phyloP scores from a whole-genome alignment of 192 early-diverging fungal genomes.

The Entrophospora sp. region DNA sequence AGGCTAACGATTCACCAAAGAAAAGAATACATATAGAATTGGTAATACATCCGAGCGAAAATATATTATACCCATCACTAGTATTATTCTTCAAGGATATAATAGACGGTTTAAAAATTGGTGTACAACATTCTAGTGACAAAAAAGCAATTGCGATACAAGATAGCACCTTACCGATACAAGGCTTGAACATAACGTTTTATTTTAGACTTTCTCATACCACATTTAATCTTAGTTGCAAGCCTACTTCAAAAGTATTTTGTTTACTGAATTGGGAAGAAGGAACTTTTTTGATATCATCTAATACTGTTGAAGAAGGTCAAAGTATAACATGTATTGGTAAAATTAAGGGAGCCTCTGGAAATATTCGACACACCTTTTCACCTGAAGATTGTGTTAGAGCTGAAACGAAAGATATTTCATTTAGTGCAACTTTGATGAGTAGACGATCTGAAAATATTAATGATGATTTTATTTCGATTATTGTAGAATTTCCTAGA shows the following conservation, averaged over 20 bases:
- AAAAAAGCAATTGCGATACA: conserved; percentile 26
- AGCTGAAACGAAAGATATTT: conserved; percentile 50
- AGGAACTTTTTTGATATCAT: conserved; percentile 54
- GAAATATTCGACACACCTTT: conserved; percentile 59
- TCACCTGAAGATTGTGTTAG: conserved; percentile 65
- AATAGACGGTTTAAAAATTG: conserved; percentile 52
- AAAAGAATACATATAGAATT: conserved; percentile 52
- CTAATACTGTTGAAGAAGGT: conserved; percentile 28
- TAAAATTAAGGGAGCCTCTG: conserved; percentile 48
- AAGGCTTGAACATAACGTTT: conserved; percentile 39
- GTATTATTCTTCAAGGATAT: conserved; percentile 64
- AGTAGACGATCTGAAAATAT: conserved; percentile 33
- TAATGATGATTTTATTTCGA: conserved; percentile 44
- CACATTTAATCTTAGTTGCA: conserved; percentile 60
- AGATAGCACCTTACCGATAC: conserved; percentile 27
- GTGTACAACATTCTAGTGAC: conserved; percentile 32
- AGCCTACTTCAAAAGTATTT: conserved; percentile 65
- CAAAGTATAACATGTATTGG: conserved; percentile 46
- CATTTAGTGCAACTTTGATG: conserved; percentile 51
- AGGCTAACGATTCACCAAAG: conserved; percentile 20
- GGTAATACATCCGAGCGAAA: conserved; percentile 59
- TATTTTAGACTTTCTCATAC: conserved; percentile 55
- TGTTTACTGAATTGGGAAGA: conserved; percentile 60
- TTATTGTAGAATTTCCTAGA: conserved; percentile 48
- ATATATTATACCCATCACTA: conserved; percentile 60